phyloP scores from a whole-genome alignment of 768 basidiomycete genomes.

The Asterophora lycoperdoides region DNA sequence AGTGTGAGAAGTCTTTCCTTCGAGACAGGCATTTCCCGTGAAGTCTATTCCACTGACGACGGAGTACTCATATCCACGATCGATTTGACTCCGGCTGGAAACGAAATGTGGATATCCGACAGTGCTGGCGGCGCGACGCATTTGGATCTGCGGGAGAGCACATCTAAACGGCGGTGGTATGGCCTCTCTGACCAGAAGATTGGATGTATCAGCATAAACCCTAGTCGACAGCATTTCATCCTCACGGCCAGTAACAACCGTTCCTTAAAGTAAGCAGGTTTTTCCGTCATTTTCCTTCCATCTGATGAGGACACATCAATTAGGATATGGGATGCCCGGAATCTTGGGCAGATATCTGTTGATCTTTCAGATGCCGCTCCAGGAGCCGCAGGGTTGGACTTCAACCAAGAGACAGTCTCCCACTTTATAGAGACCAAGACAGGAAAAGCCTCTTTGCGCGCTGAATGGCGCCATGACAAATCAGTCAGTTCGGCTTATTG shows the following conservation, averaged over 20 bases:
- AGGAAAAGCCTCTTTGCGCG: conserved; percentile 56
- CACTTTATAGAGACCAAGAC: conserved; percentile 46
- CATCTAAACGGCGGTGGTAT: conserved; percentile 54
- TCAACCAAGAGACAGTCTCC: conserved; percentile 40
- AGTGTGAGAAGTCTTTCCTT: conserved; percentile 73
- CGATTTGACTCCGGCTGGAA: conserved; percentile 61
- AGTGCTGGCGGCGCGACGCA: conserved; percentile 67
- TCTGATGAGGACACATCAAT: neutral
- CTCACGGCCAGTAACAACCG: conserved; percentile 77
- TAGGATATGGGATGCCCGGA: conserved; percentile 81
- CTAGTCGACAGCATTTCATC: conserved; percentile 57
- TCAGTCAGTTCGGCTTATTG: conserved; percentile 83
- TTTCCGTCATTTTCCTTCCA: neutral
- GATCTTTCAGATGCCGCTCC: conserved; percentile 26
- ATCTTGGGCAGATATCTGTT: conserved; percentile 44
- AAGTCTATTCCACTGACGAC: conserved; percentile 62
- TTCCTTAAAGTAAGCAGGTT: conserved; percentile 52
- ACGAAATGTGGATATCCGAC: conserved; percentile 87
- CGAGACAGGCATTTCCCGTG: conserved; percentile 63
- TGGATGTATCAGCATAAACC: conserved; percentile 77
- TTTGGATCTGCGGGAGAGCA: conserved; percentile 66
- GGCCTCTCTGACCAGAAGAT: conserved; percentile 69
- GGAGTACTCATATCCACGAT: conserved; percentile 59
- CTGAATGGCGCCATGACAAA: conserved; percentile 65
- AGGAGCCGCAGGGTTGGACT: conserved; percentile 25